Evolutionary conservation across 73 alveolate genomes (phyloP).

Genomic region (Tetrahymena borealis): DNA sequence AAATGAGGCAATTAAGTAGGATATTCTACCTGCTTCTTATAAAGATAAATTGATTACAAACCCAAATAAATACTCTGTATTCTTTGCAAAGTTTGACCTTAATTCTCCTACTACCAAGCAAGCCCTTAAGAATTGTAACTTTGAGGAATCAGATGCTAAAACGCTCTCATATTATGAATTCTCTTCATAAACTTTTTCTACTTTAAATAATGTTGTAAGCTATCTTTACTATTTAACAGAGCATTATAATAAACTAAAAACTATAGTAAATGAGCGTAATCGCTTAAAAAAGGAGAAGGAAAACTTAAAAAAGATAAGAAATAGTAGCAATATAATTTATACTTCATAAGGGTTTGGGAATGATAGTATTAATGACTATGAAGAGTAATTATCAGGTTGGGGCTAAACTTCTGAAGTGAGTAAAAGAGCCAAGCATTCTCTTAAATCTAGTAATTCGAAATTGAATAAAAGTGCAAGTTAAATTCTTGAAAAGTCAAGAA

Average conservation of each 20-base stretch:
- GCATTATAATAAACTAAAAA: background rate
- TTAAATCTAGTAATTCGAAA: background rate
- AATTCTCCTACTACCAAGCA: background rate
- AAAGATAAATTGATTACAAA: background rate
- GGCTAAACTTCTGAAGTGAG: background rate
- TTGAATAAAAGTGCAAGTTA: background rate
- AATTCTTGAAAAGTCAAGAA: background rate
- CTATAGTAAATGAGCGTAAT: background rate
- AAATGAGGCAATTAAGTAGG: background rate
- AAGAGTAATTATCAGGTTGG: background rate
- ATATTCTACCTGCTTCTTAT: background rate
- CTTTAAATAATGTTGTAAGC: background rate
- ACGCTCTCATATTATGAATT: background rate
- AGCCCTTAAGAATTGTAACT: background rate
- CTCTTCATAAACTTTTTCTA: background rate
- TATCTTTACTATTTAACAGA: background rate
- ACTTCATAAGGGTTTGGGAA: background rate
- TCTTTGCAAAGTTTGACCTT: background rate
- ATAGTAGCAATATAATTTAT: background rate
- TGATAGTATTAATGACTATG: background rate
- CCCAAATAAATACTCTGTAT: background rate
- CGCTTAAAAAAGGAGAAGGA: background rate
- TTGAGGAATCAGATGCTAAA: background rate
- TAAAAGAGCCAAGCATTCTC: background rate
- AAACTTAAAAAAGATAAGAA: background rate